Evolutionary conservation across 192 early-diverging fungal species (phyloP).

Genomic region (Chytriomyces sp.): DNA sequence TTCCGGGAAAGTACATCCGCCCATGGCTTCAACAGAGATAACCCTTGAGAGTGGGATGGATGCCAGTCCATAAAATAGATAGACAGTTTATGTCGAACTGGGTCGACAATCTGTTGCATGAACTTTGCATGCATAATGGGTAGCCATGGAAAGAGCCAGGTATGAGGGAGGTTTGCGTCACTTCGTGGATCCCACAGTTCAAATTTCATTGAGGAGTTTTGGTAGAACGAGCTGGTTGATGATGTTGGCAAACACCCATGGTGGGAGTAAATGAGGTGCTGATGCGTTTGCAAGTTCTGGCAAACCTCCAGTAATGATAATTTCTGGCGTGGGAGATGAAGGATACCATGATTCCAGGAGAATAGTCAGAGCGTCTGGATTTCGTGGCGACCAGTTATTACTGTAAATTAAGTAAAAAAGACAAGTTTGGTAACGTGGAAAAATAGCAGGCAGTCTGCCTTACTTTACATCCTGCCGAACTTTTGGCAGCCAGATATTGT

Average conservation of each 20-base stretch:
- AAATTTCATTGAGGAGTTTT: slow-evolving; percentile 69
- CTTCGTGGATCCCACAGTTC: slow-evolving; percentile 66
- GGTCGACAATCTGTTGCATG: slow-evolving; percentile 49
- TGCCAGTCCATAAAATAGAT: slow-evolving; percentile 66
- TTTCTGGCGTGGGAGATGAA: slow-evolving; percentile 16
- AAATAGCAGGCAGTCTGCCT: slow-evolving; percentile 38
- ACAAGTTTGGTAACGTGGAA: slow-evolving; percentile 3
- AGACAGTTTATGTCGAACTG: slow-evolving; percentile 67
- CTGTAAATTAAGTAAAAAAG: slow-evolving; percentile 47
- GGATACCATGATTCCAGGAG: slow-evolving; percentile 75
- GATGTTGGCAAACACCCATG: slow-evolving; percentile 76
- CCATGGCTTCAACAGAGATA: slow-evolving; percentile 65
- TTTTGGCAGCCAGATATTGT: slow-evolving; percentile 76
- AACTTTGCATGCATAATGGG: slow-evolving; percentile 63
- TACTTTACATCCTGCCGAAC: slow-evolving; percentile 81
- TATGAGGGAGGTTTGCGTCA: slow-evolving; percentile 58
- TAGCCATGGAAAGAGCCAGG: slow-evolving; percentile 85
- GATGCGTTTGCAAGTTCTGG: slow-evolving; percentile 25
- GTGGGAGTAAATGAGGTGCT: slow-evolving; percentile 58
- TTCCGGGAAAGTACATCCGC: slow-evolving; percentile 51
- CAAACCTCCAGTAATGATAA: slow-evolving; percentile 20
- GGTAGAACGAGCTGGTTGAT: slow-evolving; percentile 81
- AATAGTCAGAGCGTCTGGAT: slow-evolving; percentile 70
- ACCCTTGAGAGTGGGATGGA: slow-evolving; percentile 57
- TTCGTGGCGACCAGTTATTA: slow-evolving; percentile 72